Evolutionary conservation across 371 early-diverging fungal species (phyloP), one percentile per base, ranked within the genome.

Genomic region (Actinomucor elegans): DNA sequence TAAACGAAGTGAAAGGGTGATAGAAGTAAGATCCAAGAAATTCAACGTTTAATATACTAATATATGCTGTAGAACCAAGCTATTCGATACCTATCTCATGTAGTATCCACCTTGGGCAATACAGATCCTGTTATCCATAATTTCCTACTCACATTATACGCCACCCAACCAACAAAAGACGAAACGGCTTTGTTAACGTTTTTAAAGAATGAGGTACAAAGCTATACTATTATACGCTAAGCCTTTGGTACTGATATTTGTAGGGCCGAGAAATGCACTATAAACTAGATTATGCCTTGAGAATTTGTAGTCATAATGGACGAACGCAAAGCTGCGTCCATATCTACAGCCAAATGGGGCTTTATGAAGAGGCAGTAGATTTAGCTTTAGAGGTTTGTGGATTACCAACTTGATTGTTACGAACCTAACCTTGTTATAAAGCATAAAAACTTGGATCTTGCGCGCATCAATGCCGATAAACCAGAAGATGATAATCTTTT

Each of bases 41-140:
- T 24, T 24, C 24, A 42, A n/a, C 20, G 27, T 27, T 27, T 42
- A 42, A 42, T 27, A n/a, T 42, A 7, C 15, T 9, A 14, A 7
- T 18, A 11, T 11, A 4, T 18, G 20, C 20, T 47, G 8, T 71
- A 85, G 76, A 92, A 93, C 64, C 94, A 94, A 71, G 92, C 94
- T 0, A 89, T 94, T 26, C 79, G 94, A 21, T 96, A 96, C 59
- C 63, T 97, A 43, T 84, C 87, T 3, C 90, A 89, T 66, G 90
- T 90, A 20, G 90, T 91, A 3, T 73, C 87, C 5, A 75, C 81
- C 24, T 76, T 89, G 14, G 77, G 77, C 33, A 92, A 90, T 57
- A 87, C 86, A 1, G 96, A 96, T 64, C 83, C 91, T 0, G 87
- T 88, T 0, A 85, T 97, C 45, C 97, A 98, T 77, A 97, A 98